These are phyloP conservation scores for Kwoniella sp. DNA, from an alignment of 768 basidiomycete genomes.

Conservation along the genomic window DNA sequence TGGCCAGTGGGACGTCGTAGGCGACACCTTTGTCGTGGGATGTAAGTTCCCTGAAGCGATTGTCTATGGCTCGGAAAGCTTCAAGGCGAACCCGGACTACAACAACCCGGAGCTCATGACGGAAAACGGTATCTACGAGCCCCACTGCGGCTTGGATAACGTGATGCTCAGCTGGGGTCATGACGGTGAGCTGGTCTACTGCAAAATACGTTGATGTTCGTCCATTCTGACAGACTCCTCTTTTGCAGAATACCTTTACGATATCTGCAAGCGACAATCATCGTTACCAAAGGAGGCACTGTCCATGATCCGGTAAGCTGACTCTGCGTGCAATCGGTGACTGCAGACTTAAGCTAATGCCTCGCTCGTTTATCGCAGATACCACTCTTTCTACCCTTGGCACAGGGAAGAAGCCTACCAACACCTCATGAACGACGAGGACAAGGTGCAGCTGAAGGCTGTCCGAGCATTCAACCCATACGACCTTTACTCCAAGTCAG, in stretches of 20 bases:
- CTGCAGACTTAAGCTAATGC: neutral
- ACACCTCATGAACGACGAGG: conserved; percentile 75
- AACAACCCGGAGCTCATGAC: conserved; percentile 48
- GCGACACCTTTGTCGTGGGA: conserved; percentile 80
- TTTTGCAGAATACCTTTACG: conserved; percentile 73
- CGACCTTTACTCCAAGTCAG: conserved; percentile 88
- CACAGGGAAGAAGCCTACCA: conserved; percentile 83
- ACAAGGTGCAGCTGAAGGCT: conserved; percentile 59
- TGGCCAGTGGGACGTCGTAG: conserved; percentile 95
- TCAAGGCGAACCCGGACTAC: conserved; percentile 54
- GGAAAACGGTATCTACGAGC: conserved; percentile 53
- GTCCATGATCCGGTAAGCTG: conserved; percentile 48
- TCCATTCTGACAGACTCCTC: neutral
- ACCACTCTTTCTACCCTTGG: conserved; percentile 96
- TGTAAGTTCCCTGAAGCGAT: conserved; percentile 74
- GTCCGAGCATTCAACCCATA: conserved; percentile 90
- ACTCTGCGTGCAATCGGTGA: neutral
- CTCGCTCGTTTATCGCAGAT: conserved; percentile 58
- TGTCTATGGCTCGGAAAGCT: conserved; percentile 54
- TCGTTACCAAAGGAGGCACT: conserved; percentile 43
- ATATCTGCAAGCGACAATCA: conserved; percentile 80
- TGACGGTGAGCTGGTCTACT: conserved; percentile 58
- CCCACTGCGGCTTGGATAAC: conserved; percentile 53
- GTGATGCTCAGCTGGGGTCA: conserved; percentile 77
- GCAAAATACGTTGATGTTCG: neutral